Evolutionary conservation across 495 filamentous ascomycete genomes (phyloP).

Genomic region (Neurospora sp.): DNA sequence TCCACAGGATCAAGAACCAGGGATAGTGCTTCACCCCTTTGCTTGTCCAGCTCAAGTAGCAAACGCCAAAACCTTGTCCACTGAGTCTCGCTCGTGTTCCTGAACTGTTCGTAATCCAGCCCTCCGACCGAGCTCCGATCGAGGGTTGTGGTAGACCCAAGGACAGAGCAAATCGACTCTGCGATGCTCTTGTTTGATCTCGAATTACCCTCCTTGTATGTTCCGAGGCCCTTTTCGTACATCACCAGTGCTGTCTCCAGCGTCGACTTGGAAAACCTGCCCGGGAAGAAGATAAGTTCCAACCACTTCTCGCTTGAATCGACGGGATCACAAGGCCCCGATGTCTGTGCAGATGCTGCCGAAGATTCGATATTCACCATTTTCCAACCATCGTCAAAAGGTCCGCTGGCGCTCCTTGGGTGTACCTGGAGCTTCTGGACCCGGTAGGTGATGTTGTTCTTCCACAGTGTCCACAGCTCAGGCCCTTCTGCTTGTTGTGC

Average conservation of each 20-base stretch:
- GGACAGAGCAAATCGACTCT: conserved; percentile 59
- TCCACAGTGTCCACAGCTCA: conserved; percentile 77
- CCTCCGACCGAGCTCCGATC: conserved; percentile 48
- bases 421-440: conserved; percentile 46
- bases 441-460: conserved; percentile 68
- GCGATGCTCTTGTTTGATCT: conserved; percentile 43
- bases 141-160: conserved; percentile 54
- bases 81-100: conserved; percentile 61
- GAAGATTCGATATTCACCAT: conserved; percentile 56
- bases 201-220: conserved; percentile 23
- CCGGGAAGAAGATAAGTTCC: conserved; percentile 70
- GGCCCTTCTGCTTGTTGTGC: conserved; percentile 34
- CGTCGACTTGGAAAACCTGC: conserved; percentile 61
- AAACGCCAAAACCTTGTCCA: conserved; percentile 87
- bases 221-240: conserved; percentile 54
- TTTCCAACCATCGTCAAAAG: conserved; percentile 66
- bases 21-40: conserved; percentile 66
- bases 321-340: conserved; percentile 49
- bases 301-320: conserved; percentile 60
- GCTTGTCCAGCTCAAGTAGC: conserved; percentile 73
- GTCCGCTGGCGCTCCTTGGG: conserved; percentile 26
- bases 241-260: conserved; percentile 73
- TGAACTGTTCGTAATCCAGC: conserved; percentile 65
- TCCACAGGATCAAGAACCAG: conserved; percentile 60
- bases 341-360: conserved; percentile 41